Evolutionary conservation across 805 yeast species (phyloP).

Genomic region (Naumovozyma castellii): DNA sequence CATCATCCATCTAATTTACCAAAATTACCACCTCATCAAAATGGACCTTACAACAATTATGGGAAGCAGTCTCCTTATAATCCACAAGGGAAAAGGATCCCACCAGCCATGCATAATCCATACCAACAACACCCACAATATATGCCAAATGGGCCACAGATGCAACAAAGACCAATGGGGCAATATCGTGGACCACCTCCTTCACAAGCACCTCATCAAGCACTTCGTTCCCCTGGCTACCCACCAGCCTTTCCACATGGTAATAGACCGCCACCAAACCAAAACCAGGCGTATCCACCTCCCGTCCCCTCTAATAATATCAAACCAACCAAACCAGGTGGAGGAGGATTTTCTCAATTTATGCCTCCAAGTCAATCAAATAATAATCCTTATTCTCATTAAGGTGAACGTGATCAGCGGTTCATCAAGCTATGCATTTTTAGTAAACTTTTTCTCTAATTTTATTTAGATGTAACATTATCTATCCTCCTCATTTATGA

Average conservation of each 20-base stretch:
- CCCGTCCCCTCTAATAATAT: slow-evolving; percentile 4
- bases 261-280: slow-evolving; percentile 2
- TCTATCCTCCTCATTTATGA: not conserved
- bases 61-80: too few species aligned
- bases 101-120: not conserved
- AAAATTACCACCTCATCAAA: not conserved
- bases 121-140: not conserved
- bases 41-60: too few species aligned
- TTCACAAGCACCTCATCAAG: not conserved
- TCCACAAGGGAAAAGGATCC: not conserved
- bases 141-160: too few species aligned
- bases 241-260: not conserved
- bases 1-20: not conserved
- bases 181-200: not conserved
- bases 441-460: not conserved
- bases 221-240: not conserved
- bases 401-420: not conserved
- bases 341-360: slow-evolving; percentile 20
- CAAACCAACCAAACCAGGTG: slow-evolving; percentile 1
- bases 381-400: slow-evolving; percentile 9
- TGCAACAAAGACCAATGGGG: not conserved
- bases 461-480: not conserved
- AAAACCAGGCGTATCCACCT: slow-evolving; percentile 6
- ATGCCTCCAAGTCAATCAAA: slow-evolving; percentile 14
- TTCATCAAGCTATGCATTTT: not conserved